Base-by-base conservation (phyloP, 148 eudicot species). In the Camellia japonica region DNA sequence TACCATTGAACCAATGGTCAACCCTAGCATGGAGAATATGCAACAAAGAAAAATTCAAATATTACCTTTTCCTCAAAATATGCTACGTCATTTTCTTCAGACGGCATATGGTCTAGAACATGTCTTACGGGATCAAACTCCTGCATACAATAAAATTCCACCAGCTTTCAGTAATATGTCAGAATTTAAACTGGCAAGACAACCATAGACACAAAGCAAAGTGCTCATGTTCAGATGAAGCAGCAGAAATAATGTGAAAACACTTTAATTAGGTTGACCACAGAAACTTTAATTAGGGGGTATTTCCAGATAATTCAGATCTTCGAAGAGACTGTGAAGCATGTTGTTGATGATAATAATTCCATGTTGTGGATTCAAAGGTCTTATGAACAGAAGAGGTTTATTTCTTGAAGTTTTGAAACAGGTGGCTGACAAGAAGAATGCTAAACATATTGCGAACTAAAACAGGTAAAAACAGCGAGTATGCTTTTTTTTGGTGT, bases 101-200 rank as follows among this genome's bases (percentile, higher is more conserved):
- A 71, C 51, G 97, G 98, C 71, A 89, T 83, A 80, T 90, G 87
- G 80, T 89, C 88, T 56, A 96, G 75, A 68, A 88, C 79, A 78
- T 93, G 84, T 82, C 87, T 85, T 23, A 96, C 86, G 18, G 99
- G 93, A 87, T 96, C 99, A 88, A 96, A 96, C 18, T 89, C 90
- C 99, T 95, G 88, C 69, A 80, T 42, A 77, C 52, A 77, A 6
- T 64, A 49, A 52, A 69, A 46, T 14, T 68, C 60, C 18, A 75
- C 74, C 23, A 73, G 52, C 75, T 62, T 49, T 86, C 71, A 74
- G 81, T 58, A 2, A 62, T 63, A 49, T 20, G 19, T 7, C 7
- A 83, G 56, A 68, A 49, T 59, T 61, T 44, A 43, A 30, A 70
- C 16, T 38, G 19, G 71, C 58, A 51, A 52, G 18, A 78, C 49